These are phyloP conservation scores for Lithospermum erythrorhizon DNA, from an alignment of 257 asterid species.

Conservation along the genomic window DNA sequence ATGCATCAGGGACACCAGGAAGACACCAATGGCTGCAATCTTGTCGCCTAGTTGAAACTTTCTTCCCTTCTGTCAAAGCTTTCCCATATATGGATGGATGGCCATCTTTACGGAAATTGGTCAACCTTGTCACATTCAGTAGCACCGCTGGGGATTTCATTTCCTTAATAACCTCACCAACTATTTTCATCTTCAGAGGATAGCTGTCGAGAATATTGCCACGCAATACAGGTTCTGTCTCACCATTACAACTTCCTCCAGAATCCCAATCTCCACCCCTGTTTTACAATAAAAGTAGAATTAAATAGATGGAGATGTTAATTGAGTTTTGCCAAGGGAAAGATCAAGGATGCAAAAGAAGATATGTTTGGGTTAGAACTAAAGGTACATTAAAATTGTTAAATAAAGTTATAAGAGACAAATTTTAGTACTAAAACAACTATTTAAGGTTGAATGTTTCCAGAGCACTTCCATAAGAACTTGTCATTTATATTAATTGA, in stretches of 20 bases:
- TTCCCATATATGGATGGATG: slow-evolving; percentile 89
- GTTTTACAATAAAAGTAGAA: slow-evolving; percentile 10
- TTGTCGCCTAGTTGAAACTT: slow-evolving; percentile 60
- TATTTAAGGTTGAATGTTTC: no score
- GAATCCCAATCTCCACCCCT: slow-evolving; percentile 99
- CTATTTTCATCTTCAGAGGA: slow-evolving; percentile 76
- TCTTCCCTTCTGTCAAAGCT: slow-evolving; percentile 34
- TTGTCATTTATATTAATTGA: no score
- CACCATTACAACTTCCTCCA: slow-evolving; percentile 83
- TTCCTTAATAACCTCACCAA: slow-evolving; percentile 52
- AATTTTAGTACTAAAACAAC: no score
- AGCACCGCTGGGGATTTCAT: slow-evolving; percentile 48
- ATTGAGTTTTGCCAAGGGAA: neutral
- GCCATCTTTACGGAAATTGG: slow-evolving; percentile 87
- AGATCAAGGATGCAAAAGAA: neutral
- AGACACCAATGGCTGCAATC: slow-evolving; percentile 99
- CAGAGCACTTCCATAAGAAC: no score
- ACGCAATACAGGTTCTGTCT: slow-evolving; percentile 53
- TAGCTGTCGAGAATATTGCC: slow-evolving; percentile 66
- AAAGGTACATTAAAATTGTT: no score
- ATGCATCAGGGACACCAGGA: slow-evolving; percentile 92
- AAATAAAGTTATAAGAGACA: no score
- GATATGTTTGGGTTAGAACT: neutral
- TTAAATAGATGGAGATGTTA: neutral
- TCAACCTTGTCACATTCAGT: slow-evolving; percentile 57